phyloP scores from a whole-genome alignment of 1,284 basidiomycete genomes.

The Ganoderma multipileum region DNA sequence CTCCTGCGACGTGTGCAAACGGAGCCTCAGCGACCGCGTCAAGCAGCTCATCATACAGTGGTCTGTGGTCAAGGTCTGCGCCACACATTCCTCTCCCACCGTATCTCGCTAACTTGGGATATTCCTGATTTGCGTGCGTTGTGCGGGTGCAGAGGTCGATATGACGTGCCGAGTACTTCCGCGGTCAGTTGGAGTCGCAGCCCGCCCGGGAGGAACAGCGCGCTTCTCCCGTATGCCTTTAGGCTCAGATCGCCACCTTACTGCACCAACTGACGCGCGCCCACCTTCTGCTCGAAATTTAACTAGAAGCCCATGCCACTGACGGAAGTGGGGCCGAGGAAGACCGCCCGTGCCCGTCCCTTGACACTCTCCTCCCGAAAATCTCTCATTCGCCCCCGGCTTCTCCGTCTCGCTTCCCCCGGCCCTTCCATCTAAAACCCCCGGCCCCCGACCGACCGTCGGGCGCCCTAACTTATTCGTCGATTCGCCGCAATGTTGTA shows the following conservation, averaged over 20 bases:
- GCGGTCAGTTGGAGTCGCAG: neutral
- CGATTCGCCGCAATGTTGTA: neutral
- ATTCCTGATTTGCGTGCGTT: neutral
- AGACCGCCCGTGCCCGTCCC: neutral
- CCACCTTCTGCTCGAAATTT: neutral
- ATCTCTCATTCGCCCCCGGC: neutral
- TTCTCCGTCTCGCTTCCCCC: neutral
- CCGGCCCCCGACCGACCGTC: neutral
- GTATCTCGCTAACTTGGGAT: neutral
- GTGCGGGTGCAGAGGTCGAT: slow-evolving; percentile 16
- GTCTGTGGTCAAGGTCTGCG: slow-evolving; percentile 74
- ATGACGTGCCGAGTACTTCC: neutral
- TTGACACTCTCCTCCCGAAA: neutral
- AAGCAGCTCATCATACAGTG: slow-evolving; percentile 75
- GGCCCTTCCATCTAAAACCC: neutral
- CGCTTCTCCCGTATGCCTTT: neutral
- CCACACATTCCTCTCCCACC: neutral
- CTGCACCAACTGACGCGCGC: neutral
- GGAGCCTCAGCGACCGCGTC: slow-evolving; percentile 66
- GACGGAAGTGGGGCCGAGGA: neutral
- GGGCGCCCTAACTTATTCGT: neutral
- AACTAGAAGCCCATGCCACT: neutral
- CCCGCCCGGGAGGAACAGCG: neutral
- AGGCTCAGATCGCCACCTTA: neutral
- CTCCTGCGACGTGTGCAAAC: slow-evolving; percentile 58